Percentiles rank a stretch among this genome's conserved stretches.
These are phyloP conservation scores for Bombardia bombarda DNA, from an alignment of 495 filamentous ascomycete species.

Conservation along the genomic window DNA sequence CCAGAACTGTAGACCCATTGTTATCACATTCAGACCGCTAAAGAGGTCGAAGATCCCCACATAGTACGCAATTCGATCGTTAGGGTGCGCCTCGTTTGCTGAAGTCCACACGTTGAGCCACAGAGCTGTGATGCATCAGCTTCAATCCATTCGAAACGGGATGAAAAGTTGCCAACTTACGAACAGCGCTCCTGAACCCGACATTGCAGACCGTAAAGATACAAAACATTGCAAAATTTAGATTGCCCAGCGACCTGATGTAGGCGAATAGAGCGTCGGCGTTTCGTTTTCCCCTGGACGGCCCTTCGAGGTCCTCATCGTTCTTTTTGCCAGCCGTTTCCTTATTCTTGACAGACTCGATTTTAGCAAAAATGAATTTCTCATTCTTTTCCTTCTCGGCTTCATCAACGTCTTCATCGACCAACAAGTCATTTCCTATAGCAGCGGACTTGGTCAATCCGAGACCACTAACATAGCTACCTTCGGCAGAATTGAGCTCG, in stretches of 20 bases:
- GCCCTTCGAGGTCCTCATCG: not conserved
- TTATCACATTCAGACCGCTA: not conserved
- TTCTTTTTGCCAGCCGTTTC: not conserved
- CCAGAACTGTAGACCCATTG: constrained; percentile 1
- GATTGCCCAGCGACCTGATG: constrained; percentile 7
- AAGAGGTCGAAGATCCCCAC: constrained; percentile 1
- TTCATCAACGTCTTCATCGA: constrained; percentile 33
- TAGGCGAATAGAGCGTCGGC: constrained; percentile 10
- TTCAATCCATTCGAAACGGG: not conserved
- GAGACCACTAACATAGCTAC: constrained; percentile 10
- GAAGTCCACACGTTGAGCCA: constrained; percentile 7
- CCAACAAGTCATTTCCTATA: constrained; percentile 30
- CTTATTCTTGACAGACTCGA: not conserved
- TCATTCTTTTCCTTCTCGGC: constrained; percentile 1
- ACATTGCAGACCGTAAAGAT: constrained; percentile 6
- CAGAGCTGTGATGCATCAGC: not conserved
- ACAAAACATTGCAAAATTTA: constrained; percentile 5
- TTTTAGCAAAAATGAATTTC: not conserved
- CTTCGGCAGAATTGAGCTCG: constrained; percentile 2
- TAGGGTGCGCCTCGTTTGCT: not conserved
- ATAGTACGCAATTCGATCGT: not conserved
- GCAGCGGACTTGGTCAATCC: constrained; percentile 5
- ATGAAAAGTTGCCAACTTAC: constrained; percentile 1
- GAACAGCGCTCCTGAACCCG: constrained; percentile 7
- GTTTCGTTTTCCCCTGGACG: constrained; percentile 8